Base-by-base conservation (phyloP, 495 filamentous ascomycete species). In the Lichenothelia convexa region DNA sequence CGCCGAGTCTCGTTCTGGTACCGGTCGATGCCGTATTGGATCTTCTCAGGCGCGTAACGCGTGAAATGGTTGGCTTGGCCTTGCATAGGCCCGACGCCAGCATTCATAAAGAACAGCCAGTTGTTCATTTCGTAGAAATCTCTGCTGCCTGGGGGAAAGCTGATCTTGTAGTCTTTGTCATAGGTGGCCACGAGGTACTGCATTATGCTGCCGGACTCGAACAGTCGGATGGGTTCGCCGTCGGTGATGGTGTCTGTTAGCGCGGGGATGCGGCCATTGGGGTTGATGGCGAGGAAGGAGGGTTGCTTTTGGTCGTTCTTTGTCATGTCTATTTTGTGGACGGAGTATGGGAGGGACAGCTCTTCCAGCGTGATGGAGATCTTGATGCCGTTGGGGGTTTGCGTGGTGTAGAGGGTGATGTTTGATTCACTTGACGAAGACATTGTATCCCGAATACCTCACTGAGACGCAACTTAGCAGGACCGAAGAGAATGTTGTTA, bases 231-330 rank as follows among this genome's bases (percentile, higher is more conserved):
- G 21, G 60, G 58, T 45, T 78, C 62, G 38, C 83, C 82, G 51
- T 89, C 78, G 30, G 56, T 52, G 30, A 67, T 56, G n/a, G 39
- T 43, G 53, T 93, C 87, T 18, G 79, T 86, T 18, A 94, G 46
- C 12, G 86, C 86, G n/a, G 86, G 86, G 46, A 93, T 92, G 39
- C 87, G 81, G 45, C 86, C 86, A 50, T 94, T 93, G 36, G 86
- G 86, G 59, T 93, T 93, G 56, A 94, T 89, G 24, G 71, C 73
- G 27, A 92, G 67, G 62, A 87, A 94, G 80, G 80, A 91, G 1
- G 60, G 65, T 39, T 87, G 70, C 46, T 89, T 93, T 48, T 93
- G 86, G 5, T 53, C 62, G 45, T 83, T 78, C 47, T 78, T 80
- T 43, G 49, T 54, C 29, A 93, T 63, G 18, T 77, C 67, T 46